Base-by-base conservation (phyloP, 1,139 yeast species). In the Saccharomyces uvarum region DNA sequence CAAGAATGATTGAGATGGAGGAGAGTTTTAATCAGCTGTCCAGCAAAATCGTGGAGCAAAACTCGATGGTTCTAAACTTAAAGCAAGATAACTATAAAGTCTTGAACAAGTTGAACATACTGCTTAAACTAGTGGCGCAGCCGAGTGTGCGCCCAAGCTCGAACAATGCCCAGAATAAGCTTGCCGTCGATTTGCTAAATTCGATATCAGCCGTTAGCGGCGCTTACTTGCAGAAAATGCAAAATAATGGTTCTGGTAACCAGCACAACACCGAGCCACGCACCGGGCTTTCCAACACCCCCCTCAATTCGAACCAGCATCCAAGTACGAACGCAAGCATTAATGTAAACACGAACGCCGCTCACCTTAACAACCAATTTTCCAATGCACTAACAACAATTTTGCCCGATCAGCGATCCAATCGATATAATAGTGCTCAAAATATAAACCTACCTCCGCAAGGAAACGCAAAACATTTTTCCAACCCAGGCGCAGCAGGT, bases 1-100 rank as follows among this genome's bases (percentile, higher is more conserved):
- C 65, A 4, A 57, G 70, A 51, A 51, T 67, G 56, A 63, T 66
- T 2, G 60, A 60, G 16, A 63, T 66, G 69, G 70, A 67, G 49
- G 67, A 66, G 50, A 61, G 60, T 57, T 63, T 67, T 24, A 57
- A 60, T 29, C 61, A 61, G 27, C 52, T 67, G 26, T 57, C 61
- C 38, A 55, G 55, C 41, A 61, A 59, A 19, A 52, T 66, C n/a
- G 62, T 59, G 14, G 52, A 56, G 19, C 65, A 63, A 44, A 60
- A 60, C 41, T 48, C 57, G 49, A 48, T 21, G 41, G 26, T 51
- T 31, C 42, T 51, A 27, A 49, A 52, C 28, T 19, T 48, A 19
- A 27, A 32, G 21, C 47, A 28, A 50, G 32, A 41, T 47, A 24
- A 52, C 21, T 46, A 28, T 19, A 24, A 52, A 19, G 31, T 41